Base-by-base conservation (phyloP, 306 rosid species). In the Cicer yamashitae region DNA sequence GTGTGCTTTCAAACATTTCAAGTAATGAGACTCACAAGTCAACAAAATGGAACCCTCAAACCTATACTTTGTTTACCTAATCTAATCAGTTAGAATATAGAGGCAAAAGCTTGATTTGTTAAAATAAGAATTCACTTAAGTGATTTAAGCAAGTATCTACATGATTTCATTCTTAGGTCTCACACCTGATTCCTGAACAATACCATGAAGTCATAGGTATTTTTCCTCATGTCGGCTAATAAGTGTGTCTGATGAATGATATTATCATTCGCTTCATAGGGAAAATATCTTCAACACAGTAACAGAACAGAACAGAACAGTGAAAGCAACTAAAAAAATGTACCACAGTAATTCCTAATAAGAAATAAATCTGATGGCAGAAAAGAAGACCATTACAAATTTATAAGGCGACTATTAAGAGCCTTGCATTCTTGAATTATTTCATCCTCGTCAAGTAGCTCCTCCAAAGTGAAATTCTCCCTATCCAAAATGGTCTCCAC, bases 371-470 rank as follows among this genome's bases (percentile, higher is more conserved):
- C 8, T 13, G n/a, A 79, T 10, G 17, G 37, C 8, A 52, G 17
- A 50, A 78, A 58, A 66, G 75, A 76, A 70, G 81, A 75, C 79
- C 75, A 79, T 96, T 96, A 96, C 99, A 90, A 96, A 84, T 90
- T 90, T 83, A 96, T 92, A 77, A 96, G 99, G 82, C 99, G 98
- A 12, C 97, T 76, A 65, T 96, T 96, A 65, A 89, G 96, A 73
- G 97, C 92, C 89, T 96, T 96, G 96, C 99, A 96, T 78, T 96
- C 99, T 82, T 96, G 99, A 79, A 96, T 96, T 57, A 91, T 92
- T 84, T 96, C 99, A 78, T 96, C 99, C 83, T 96, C 99, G 39
- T 96, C 99, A 70, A 96, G 94, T 76, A 96, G 90, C 67, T 96
- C 99, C 71, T 96, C 99, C 86, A 96, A 82, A 9, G 97, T 85